Conservation (phyloP, 441 rosid species). For the Croton setiger region DNA sequence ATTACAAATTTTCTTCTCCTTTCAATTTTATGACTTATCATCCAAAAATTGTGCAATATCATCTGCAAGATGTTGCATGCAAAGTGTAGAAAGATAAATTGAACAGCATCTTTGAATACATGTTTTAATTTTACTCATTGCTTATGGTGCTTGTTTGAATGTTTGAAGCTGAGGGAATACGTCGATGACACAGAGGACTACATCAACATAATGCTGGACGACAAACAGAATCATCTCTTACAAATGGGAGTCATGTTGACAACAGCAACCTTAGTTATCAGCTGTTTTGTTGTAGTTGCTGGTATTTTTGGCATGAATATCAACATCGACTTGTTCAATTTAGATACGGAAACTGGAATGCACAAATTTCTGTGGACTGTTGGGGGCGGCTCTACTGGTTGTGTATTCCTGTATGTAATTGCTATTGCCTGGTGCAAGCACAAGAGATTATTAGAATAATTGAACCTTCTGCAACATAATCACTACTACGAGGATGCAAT, state of each 20-base stretch:
- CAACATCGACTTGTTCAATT: constrained; percentile 41
- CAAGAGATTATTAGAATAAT: constrained; percentile 63
- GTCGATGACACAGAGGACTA: constrained; percentile 88
- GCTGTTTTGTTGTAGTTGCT: constrained; percentile 53
- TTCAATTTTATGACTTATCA: too few species aligned
- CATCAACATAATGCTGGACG: constrained; percentile 89
- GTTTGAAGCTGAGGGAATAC: constrained; percentile 69
- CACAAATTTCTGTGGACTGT: constrained; percentile 59
- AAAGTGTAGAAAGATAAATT: neutral
- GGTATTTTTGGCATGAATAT: constrained; percentile 80
- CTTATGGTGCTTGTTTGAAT: neutral
- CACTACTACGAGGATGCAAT: neutral
- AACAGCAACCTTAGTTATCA: constrained; percentile 67
- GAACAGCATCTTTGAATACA: too few species aligned
- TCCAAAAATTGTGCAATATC: neutral
- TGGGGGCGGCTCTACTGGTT: constrained; percentile 54
- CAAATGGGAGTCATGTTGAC: constrained; percentile 83
- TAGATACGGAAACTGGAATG: constrained; percentile 27
- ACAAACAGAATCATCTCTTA: constrained; percentile 83
- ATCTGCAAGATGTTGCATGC: neutral
- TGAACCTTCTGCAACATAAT: neutral
- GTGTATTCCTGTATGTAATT: constrained; percentile 52
- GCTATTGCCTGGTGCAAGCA: constrained; percentile 87
- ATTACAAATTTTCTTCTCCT: neutral
- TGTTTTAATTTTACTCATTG: too few species aligned